Evolutionary conservation across 2,329 filamentous ascomycete genomes (phyloP).

Genomic region (Calonectria hongkongensis): DNA sequence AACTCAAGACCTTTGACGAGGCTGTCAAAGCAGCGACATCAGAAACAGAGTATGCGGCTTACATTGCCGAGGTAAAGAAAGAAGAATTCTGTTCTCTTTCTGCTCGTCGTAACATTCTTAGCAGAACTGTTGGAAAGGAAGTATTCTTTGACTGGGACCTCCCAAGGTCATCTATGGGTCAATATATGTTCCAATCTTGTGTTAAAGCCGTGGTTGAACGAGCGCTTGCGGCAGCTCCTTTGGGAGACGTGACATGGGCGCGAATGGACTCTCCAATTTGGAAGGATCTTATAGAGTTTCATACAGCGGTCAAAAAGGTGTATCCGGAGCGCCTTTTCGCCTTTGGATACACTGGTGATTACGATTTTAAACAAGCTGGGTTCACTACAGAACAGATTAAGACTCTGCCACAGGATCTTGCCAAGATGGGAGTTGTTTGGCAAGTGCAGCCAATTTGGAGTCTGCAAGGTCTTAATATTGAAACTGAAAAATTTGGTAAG

Average conservation of each 20-base stretch:
- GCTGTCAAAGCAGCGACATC: conserved; percentile 56
- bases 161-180: conserved; percentile 57
- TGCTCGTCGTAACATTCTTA: conserved; percentile 46
- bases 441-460: conserved; percentile 65
- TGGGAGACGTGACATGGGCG: conserved; percentile 62
- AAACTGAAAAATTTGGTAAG: conserved; percentile 58
- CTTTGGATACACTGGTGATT: conserved; percentile 62
- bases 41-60: conserved; percentile 53
- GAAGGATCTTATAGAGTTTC: conserved; percentile 61
- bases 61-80: conserved; percentile 38
- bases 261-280: conserved; percentile 60
- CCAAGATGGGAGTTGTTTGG: conserved; percentile 62
- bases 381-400: conserved; percentile 58
- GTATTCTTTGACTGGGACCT: conserved; percentile 62
- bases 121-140: conserved; percentile 49
- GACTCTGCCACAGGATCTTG: conserved; percentile 57
- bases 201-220: conserved; percentile 58
- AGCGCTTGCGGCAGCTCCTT: conserved; percentile 58
- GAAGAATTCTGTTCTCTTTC: conserved; percentile 40
- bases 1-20: conserved; percentile 59
- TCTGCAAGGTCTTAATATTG: conserved; percentile 58
- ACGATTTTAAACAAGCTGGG: conserved; percentile 59
- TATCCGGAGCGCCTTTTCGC: conserved; percentile 61
- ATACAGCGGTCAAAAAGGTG: conserved; percentile 58
- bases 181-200: conserved; percentile 59